Evolutionary conservation across 164 flowering plant species (phyloP), one percentile per base, ranked within the genome.

Genomic region (Annona cherimola): DNA sequence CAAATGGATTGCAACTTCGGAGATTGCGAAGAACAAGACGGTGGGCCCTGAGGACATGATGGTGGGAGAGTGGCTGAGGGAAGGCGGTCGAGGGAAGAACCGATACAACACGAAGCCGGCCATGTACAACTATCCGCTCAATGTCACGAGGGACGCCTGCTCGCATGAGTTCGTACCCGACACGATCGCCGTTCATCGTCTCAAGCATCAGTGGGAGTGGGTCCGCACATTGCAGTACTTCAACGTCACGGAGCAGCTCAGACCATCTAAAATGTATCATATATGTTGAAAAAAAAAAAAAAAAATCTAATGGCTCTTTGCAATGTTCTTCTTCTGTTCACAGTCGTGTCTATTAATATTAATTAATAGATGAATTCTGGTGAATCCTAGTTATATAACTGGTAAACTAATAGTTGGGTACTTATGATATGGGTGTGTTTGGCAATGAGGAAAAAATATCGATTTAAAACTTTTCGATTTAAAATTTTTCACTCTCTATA

Each of bases 151-250:
- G 18, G 59, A 63, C 5, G n/a, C 70, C 4, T 77, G 80, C 64
- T 61, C 76, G 3, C 78, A 75, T 39, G 77, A 80, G 35, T 71
- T 77, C 18, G 20, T 43, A 4, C 76, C 75, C 0, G 78, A 77
- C 0, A 77, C 79, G 0, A 69, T 80, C 44, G 79, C 79, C 6
- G 73, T 78, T 71, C 79, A 78, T 64, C 55, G 70, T 26, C 67
- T 81, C 44, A 78, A 80, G 63, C 65, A 65, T 7, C 62, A 66
- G 69, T 76, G 67, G 9, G 60, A 73, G 14, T 76, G 81, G 83
- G 42, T 70, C n/a, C 71, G 65, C 46, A 70, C 69, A 1, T 61
- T 81, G n/a, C 40, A 20, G 19, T 77, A 65, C 40, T 80, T 80
- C 55, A 80, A 80, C 68, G 76, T 73, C 3, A 80, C 83, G 3